Evolutionary conservation across 192 early-diverging fungal genomes (phyloP).

Genomic region (Rhizoclosmatium sp.): DNA sequence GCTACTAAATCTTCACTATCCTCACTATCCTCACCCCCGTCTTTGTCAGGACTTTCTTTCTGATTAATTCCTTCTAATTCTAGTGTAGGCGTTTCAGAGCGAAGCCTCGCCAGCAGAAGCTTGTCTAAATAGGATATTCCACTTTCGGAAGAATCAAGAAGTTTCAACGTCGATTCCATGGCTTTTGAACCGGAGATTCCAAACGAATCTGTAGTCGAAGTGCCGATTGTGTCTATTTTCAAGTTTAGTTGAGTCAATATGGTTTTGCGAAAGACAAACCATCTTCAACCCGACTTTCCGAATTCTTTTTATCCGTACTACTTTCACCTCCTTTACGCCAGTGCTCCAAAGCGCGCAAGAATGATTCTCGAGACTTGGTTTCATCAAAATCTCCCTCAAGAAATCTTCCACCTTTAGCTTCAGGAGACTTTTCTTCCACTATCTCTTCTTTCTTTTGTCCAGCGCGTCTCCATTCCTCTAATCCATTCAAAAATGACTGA

Average conservation of each 20-base stretch:
- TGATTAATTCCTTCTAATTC: not conserved
- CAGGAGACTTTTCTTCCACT: not conserved
- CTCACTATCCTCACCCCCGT: not conserved
- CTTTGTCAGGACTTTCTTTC: slow-evolving; percentile 1
- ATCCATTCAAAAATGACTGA: slow-evolving; percentile 8
- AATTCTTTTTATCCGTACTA: not conserved
- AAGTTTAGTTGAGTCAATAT: not conserved
- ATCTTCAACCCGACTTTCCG: not conserved
- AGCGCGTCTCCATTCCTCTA: slow-evolving; percentile 12
- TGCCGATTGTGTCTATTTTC: slow-evolving; percentile 1
- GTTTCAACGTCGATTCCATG: not conserved
- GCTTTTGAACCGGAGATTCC: not conserved
- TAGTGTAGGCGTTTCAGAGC: not conserved
- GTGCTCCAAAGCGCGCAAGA: not conserved
- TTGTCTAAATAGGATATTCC: slow-evolving; percentile 26
- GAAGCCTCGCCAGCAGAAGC: slow-evolving; percentile 3
- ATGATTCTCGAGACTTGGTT: not conserved
- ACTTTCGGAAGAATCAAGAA: not conserved
- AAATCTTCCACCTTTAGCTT: not conserved
- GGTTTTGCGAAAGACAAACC: not conserved
- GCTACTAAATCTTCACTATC: slow-evolving; percentile 20
- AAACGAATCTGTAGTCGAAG: not conserved
- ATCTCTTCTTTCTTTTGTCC: not conserved
- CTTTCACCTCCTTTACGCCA: not conserved
- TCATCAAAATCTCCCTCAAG: not conserved